Base-by-base conservation (phyloP, 2,329 filamentous ascomycete species). In the Pseudocercospora macadamiae region DNA sequence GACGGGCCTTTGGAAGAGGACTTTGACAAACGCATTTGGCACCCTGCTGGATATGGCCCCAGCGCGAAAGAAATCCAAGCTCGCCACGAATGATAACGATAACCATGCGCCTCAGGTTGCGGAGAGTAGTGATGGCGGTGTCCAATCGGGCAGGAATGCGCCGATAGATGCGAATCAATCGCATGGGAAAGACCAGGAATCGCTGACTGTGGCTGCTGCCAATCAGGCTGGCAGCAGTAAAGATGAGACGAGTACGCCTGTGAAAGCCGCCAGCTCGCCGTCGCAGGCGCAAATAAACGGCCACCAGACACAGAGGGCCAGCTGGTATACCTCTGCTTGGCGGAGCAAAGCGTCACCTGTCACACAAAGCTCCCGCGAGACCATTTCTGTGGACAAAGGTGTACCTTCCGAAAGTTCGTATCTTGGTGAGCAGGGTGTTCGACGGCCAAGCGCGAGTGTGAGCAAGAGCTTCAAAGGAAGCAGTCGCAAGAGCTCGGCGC, bases 331-430 rank as follows among this genome's bases (percentile, higher is more conserved):
- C 36, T 74, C 76, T 30, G 79, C 76, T 51, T 66, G 64, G 59
- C 58, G 57, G 5, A 71, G 74, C 23, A 82, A 81, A 68, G 76
- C 79, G 9, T 74, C 75, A 9, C 74, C 79, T 1, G 73, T 79
- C 7, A 77, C 79, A n/a, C 73, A 78, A 64, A 76, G 78, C 6
- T 76, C 76, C 7, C 73, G 72, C 23, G 78, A 81, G 64, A 80
- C 75, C 62, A 77, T 80, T 23, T 73, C 71, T 25, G 78, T 78
- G 3, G 73, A 73, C 45, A 75, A 76, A 47, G 77, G 77, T 19
- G 72, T 77, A 1, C 77, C 76, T 3, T 74, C 74, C 14, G 77
- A 79, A 28, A 58, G 57, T 8, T 59, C 63, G 54, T 66, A 76
- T 25, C 55, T 71, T 7, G 65, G 51, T 8, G 69, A 74, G 34